A percentile compares a stretch with the other conserved stretches of the same genome.
Evolutionary conservation across 2,329 filamentous ascomycete species (phyloP).

Genomic region (Daldinia sp.): DNA sequence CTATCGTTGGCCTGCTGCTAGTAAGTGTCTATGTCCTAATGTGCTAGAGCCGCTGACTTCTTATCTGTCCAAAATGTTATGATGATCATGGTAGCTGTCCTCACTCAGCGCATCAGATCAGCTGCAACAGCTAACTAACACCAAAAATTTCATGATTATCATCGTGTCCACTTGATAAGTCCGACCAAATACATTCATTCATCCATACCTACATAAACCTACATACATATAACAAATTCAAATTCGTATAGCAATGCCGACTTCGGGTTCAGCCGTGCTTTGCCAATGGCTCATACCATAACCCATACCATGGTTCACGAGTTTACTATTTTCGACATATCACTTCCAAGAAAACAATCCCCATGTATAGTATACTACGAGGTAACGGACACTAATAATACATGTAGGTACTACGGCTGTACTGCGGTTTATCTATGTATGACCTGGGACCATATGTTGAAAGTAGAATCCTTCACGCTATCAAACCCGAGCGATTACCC

Average conservation of each 20-base stretch:
- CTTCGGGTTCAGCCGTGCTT: conserved; percentile 7
- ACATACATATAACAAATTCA: not conserved
- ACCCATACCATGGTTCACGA: conserved; percentile 1
- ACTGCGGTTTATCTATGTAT: conserved; percentile 20
- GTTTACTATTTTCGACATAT: conserved; percentile 27
- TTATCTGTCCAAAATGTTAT: conserved; percentile 28
- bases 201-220: not conserved
- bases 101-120: conserved; percentile 40
- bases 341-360: conserved; percentile 12
- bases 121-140: conserved; percentile 32
- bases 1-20: not conserved
- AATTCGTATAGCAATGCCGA: conserved; percentile 12
- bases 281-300: not conserved
- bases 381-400: not conserved
- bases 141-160: conserved; percentile 20
- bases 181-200: conserved; percentile 11
- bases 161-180: conserved; percentile 31
- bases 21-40: not conserved
- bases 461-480: conserved; percentile 34
- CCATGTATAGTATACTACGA: not conserved
- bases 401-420: conserved; percentile 28
- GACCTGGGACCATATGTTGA: not conserved
- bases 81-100: conserved; percentile 20
- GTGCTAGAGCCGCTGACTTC: conserved; percentile 20
- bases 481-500: conserved; percentile 26